Base-by-base conservation (phyloP, 805 yeast species). In the Candida schatavii region DNA sequence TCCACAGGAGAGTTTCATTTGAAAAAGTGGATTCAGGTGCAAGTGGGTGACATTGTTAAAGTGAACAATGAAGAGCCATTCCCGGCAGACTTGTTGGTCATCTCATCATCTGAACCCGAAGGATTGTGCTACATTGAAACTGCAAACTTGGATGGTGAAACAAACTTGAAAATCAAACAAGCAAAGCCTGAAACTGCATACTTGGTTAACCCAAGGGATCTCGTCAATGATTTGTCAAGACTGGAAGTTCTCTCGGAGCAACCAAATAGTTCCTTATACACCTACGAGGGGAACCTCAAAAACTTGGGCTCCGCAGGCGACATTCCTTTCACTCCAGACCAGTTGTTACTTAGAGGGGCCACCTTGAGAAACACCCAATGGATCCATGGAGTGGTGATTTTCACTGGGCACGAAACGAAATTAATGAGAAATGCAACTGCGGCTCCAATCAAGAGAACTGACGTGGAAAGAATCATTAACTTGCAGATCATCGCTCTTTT, bases 371-470 rank as follows among this genome's bases (percentile, higher is more conserved):
- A 93, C 57, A 95, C 99, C 0, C 86, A 82, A 33, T 93, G 97
- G 97, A 80, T 93, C 33, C 87, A 87, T 53, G 99, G 99, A 18
- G 74, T 88, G 39, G 97, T 88, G 2, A 80, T 93, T 1, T 93
- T 91, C 61, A 93, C 99, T 0, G 99, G 99, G 17, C 99, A 95
- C 61, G 99, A 93, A 66, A 93, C 99, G 0, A 93, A 93, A 57
- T 73, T 93, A 50, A 91, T 93, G 98, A 80, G 99, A 59, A 93
- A 93, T 67, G 99, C 99, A 15, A 90, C 98, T 2, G 97, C 99
- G 1, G 83, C 99, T 2, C 99, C 99, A 9, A 95, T 93, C 55
- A 93, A 93, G 61, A 78, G 95, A 55, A 93, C 99, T 0, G 96
- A 96, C 20, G 97, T 95, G 11, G 99, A 93, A 69, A 80, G 95